A percentile compares a stretch with the other conserved stretches of the same genome.
phyloP scores from a whole-genome alignment of 768 basidiomycete species.

The Suillus brevipes region DNA sequence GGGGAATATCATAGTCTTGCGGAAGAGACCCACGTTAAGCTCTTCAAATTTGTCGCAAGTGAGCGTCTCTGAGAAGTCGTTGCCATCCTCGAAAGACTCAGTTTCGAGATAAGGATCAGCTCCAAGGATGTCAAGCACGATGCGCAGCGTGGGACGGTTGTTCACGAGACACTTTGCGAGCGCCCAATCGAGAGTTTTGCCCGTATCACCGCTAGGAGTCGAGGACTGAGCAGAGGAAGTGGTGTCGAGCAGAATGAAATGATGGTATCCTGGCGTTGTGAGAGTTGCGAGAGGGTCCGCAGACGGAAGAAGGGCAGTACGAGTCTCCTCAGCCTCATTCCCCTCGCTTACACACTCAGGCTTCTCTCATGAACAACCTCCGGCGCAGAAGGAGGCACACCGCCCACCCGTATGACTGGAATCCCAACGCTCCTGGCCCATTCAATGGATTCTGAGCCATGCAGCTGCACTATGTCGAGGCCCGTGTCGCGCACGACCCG shows the following conservation, averaged over 20 bases:
- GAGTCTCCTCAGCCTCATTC: neutral
- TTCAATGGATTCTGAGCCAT: slow-evolving; percentile 83
- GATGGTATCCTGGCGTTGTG: slow-evolving; percentile 69
- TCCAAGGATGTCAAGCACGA: too few species aligned
- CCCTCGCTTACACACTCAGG: neutral
- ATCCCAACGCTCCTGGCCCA: slow-evolving; percentile 86
- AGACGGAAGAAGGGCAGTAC: neutral
- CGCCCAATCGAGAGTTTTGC: slow-evolving; percentile 80
- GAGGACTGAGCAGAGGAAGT: slow-evolving; percentile 51
- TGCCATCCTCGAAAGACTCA: too few species aligned
- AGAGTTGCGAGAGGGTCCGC: slow-evolving; percentile 48
- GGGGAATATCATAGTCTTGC: too few species aligned
- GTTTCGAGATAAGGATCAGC: too few species aligned
- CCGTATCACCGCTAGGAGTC: slow-evolving; percentile 81
- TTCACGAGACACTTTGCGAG: slow-evolving; percentile 69
- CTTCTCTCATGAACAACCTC: neutral
- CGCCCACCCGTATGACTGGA: slow-evolving; percentile 79
- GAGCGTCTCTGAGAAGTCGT: too few species aligned
- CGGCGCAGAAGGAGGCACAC: slow-evolving; percentile 16
- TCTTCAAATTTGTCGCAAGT: too few species aligned
- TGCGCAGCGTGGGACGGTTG: too few species aligned
- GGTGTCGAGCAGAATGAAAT: slow-evolving; percentile 72
- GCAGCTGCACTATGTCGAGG: slow-evolving; percentile 91
- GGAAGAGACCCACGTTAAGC: too few species aligned
- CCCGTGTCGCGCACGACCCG: slow-evolving; percentile 64